Percentiles rank a stretch among this genome's conserved stretches.
Evolutionary conservation across 306 rosid genomes (phyloP).

Genomic region (Citrullus amarus): DNA sequence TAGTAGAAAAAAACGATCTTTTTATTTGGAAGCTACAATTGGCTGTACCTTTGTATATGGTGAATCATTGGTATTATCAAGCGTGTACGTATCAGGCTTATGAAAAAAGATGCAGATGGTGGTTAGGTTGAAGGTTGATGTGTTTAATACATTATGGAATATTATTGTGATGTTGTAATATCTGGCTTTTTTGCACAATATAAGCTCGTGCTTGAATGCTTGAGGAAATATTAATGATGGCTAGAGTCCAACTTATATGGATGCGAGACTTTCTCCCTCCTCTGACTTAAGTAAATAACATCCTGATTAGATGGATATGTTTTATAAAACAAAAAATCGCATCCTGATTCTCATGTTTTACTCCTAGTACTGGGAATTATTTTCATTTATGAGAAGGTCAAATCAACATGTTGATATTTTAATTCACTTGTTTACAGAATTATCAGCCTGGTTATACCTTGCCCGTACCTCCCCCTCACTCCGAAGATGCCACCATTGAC

Average conservation of each 20-base stretch:
- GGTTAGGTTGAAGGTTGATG: background rate
- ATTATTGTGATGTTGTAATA: background rate
- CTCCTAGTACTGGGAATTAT: background rate
- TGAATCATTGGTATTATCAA: background rate
- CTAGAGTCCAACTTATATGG: background rate
- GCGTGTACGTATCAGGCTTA: background rate
- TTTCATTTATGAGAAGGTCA: background rate
- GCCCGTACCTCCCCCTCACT: constrained; percentile 60
- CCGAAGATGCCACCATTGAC: constrained; percentile 83
- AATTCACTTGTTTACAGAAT: constrained; percentile 34
- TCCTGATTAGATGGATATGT: too few relatives aligned
- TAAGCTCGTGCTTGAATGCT: background rate
- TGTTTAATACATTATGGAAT: background rate
- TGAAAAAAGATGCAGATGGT: background rate
- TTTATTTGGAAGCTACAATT: background rate
- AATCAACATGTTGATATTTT: background rate
- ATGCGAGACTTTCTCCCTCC: background rate
- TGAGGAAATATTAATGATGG: background rate
- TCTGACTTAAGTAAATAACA: too few relatives aligned
- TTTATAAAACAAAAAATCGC: background rate
- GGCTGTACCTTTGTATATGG: background rate
- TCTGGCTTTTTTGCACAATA: background rate
- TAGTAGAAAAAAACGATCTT: background rate
- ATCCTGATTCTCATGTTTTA: background rate
- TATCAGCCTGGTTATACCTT: constrained; percentile 79